Evolutionary conservation across 768 basidiomycete genomes (phyloP).

Genomic region (Trametes cingulata): DNA sequence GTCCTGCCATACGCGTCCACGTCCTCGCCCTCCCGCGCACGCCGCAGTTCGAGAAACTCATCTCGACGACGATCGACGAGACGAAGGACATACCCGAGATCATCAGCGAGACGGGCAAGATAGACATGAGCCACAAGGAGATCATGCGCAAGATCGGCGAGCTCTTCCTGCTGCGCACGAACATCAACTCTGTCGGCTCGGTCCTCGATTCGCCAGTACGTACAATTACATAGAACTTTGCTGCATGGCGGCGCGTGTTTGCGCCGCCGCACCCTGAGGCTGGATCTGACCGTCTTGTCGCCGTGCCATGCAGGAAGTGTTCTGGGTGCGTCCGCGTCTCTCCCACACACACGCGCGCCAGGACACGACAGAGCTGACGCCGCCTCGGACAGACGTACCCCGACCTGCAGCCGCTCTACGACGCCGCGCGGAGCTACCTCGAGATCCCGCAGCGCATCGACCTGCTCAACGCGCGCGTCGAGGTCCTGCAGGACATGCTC

Average conservation of each 20-base stretch:
- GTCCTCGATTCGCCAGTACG: constrained; percentile 93
- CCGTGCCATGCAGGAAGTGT: constrained; percentile 66
- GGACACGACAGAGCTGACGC: constrained; percentile 11
- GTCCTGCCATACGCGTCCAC: not conserved
- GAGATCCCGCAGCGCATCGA: constrained; percentile 95
- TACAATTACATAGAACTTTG: no score
- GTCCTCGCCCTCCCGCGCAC: not conserved
- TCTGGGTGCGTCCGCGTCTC: constrained; percentile 66
- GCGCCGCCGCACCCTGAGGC: constrained; percentile 1
- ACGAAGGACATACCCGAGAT: constrained; percentile 95
- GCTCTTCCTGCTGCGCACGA: constrained; percentile 88
- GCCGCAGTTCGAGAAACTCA: constrained; percentile 83
- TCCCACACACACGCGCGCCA: not conserved
- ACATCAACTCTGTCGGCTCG: constrained; percentile 93
- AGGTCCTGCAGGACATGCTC: constrained; percentile 96
- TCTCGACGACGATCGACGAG: constrained; percentile 91
- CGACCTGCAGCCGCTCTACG: constrained; percentile 92
- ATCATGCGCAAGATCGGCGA: constrained; percentile 99
- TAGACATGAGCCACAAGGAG: constrained; percentile 88
- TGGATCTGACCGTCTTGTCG: constrained; percentile 8
- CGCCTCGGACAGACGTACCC: constrained; percentile 71
- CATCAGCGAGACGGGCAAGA: constrained; percentile 93
- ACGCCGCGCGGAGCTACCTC: constrained; percentile 89
- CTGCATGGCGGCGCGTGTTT: not conserved
- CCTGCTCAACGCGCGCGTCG: constrained; percentile 89